Evolutionary conservation across 495 filamentous ascomycete genomes (phyloP).

Genomic region (Cetradonia linearis): DNA sequence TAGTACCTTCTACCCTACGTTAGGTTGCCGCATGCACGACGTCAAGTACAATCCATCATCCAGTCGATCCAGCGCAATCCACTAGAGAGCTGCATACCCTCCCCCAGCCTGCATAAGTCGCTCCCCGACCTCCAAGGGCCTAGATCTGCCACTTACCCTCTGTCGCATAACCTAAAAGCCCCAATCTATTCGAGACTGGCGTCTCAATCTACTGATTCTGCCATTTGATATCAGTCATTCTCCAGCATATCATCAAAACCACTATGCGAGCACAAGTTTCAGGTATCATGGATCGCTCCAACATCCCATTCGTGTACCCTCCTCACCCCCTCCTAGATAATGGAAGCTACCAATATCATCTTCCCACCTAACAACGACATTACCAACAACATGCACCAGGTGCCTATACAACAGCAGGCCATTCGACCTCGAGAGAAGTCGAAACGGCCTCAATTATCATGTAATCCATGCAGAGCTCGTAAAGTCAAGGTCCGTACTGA

Average conservation of each 20-base stretch:
- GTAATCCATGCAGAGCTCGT: slow-evolving; percentile 23
- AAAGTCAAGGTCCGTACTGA: slow-evolving; percentile 20
- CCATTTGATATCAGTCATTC: slow-evolving; percentile 12
- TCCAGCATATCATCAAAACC: slow-evolving; percentile 3
- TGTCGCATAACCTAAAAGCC: slow-evolving; percentile 19
- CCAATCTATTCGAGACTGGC: slow-evolving; percentile 15
- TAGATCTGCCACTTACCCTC: slow-evolving; percentile 19
- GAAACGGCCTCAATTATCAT: slow-evolving; percentile 23
- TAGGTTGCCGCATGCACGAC: slow-evolving; percentile 14
- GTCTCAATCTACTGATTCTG: neutral
- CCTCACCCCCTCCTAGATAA: slow-evolving; percentile 12
- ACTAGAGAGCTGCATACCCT: neutral
- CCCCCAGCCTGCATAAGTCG: slow-evolving; percentile 13
- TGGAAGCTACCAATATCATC: slow-evolving; percentile 14
- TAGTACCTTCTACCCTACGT: neutral
- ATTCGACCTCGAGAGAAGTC: slow-evolving; percentile 21
- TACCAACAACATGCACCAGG: slow-evolving; percentile 7
- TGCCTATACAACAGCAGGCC: slow-evolving; percentile 8
- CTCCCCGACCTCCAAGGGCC: slow-evolving; percentile 10
- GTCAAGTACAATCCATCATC: slow-evolving; percentile 2
- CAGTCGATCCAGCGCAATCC: neutral
- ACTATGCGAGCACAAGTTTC: slow-evolving; percentile 7
- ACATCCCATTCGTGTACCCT: neutral
- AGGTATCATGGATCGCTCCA: slow-evolving; percentile 11
- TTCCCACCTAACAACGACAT: slow-evolving; percentile 5